Evolutionary conservation across 306 rosid genomes (phyloP), one percentile per base, ranked within the genome.

Genomic region (Rosa persica): DNA sequence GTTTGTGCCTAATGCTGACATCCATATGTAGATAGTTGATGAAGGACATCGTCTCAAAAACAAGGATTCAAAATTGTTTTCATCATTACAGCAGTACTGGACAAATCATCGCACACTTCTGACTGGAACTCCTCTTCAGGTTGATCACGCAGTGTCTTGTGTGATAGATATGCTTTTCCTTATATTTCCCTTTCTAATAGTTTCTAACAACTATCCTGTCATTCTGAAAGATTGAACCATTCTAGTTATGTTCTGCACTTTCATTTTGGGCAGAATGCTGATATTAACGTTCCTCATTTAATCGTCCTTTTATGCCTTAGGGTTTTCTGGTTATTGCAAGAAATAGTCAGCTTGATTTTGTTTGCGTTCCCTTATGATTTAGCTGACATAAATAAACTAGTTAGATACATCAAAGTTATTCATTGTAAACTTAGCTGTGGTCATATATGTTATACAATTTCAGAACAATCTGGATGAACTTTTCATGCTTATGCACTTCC

Each of bases 101-200:
- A 89, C 86, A 81, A 85, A 87, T 73, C 99, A 91, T 84, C 98
- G 97, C 16, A 88, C 89, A 72, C 97, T 96, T 84, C 84, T 96
- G 91, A 96, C 99, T 43, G 99, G 99, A 83, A 96, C 99, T 87
- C 99, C 99, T 74, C 98, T 96, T 80, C 99, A 95, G 99, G 99
- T 95, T 76, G 76, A 81, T 81, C 79, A 51, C 74, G 72, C 71
- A 75, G 71, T 83, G 76, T 71, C 76, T 78, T 58, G 4, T 51
- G 10, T 67, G 80, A 47, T 67, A 17, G 71, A 38, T 73, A 74
- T 81, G 51, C 44, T 69, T 47, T 65, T 58, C 27, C 36, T 82
- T 68, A 51, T 11, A 16, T 74, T 78, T 58, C 48, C 55, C 30
- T 70, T 72, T 76, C 36, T 66, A 39, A 36, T 5, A 43, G 6